Conservation (phyloP, 1,284 basidiomycete genomes). For the Afroboletus lepidellus region DNA sequence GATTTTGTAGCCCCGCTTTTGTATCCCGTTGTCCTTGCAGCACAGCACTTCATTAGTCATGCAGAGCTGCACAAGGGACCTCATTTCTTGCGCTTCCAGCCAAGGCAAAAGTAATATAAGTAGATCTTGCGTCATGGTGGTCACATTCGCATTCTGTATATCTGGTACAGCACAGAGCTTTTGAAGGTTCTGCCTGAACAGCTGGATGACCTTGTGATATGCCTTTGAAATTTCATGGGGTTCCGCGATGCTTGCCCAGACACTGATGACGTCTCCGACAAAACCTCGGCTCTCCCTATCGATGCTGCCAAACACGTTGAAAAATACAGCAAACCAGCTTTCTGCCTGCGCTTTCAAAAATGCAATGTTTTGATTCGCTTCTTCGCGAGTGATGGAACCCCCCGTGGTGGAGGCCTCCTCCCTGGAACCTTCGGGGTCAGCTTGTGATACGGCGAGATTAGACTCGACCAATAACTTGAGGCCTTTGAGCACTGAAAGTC, state of each 20-base stretch:
- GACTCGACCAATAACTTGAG: slow-evolving; percentile 82
- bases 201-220: slow-evolving; percentile 74
- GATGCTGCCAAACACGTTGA: slow-evolving; percentile 94
- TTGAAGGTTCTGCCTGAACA: slow-evolving; percentile 75
- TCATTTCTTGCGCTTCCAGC: slow-evolving; percentile 61
- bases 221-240: slow-evolving; percentile 76
- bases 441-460: slow-evolving; percentile 48
- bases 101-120: slow-evolving; percentile 83
- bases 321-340: slow-evolving; percentile 92
- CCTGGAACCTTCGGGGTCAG: slow-evolving; percentile 34
- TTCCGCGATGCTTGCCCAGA: slow-evolving; percentile 84
- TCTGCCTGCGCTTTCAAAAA: slow-evolving; percentile 81
- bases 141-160: slow-evolving; percentile 39
- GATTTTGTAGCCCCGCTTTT: slow-evolving; percentile 95
- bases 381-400: slow-evolving; percentile 43
- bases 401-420: slow-evolving; percentile 10
- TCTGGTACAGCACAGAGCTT: slow-evolving; percentile 32
- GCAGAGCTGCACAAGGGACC: slow-evolving; percentile 63
- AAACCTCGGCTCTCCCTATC: slow-evolving; percentile 74
- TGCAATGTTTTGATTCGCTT: slow-evolving; percentile 67
- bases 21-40: slow-evolving; percentile 82
- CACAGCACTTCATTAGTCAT: slow-evolving; percentile 60
- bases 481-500: slow-evolving; percentile 79
- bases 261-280: slow-evolving; percentile 86
- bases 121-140: slow-evolving; percentile 84